Base-by-base conservation (phyloP, 768 basidiomycete genomes). In the Infundibulicybe gibba region DNA sequence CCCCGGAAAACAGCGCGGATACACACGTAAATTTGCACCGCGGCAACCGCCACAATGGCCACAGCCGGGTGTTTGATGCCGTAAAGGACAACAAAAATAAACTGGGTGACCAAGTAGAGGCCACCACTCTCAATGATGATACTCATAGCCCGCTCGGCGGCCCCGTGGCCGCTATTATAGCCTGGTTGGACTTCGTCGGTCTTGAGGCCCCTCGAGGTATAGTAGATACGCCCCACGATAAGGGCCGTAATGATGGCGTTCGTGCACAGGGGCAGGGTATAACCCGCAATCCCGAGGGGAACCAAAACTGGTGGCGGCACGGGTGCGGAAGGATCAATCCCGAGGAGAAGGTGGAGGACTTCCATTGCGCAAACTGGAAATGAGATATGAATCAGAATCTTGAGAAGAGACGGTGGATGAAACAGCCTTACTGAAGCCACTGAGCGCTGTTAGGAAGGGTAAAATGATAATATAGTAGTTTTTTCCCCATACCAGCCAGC, bases 241-340 rank as follows among this genome's bases (percentile, higher is more conserved):
- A 76, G 65, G 12, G 44, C 41, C 5, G 73, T 75, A 25, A 74
- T 61, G 19, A 75, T 44, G 53, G 68, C 41, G 47, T 76, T 76
- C 5, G 69, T 65, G 43, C 61, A 63, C 32, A 76, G 62, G 4
- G 74, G 69, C 30, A 76, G 63, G 17, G 49, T n/a, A 32, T 67
- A 74, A 10, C 49, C 59, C 0, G 71, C 69, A 11, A 63, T 61
- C 17, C 62, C 64, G 5, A 73, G 53, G 2, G 71, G 64, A 14
- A 63, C 61, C 14, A 70, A 40, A 3, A 50, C 49, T 3, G 63
- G 50, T n/a, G 70, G 71, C 8, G 71, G 64, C n/a, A 55, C 46
- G 9, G 68, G 63, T 1, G 68, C 47, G 5, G 52, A 52, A 3
- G 67, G 69, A 40, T 56, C 53, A 6, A 44, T 64, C 2, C 41